Evolutionary conservation across 2,329 filamentous ascomycete species (phyloP).

Genomic region (Meredithiella fracta): DNA sequence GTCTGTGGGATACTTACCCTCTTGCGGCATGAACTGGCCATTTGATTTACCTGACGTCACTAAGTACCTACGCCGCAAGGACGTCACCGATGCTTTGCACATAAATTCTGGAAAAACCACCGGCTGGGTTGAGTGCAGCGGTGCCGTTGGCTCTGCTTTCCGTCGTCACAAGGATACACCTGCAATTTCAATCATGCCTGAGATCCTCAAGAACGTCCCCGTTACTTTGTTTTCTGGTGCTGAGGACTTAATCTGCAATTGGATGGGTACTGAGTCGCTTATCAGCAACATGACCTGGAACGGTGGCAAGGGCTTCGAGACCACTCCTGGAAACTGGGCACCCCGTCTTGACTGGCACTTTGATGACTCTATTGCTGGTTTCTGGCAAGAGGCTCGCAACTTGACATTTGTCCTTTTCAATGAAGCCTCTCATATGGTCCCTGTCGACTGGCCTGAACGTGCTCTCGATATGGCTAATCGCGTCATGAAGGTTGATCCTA

Average conservation of each 20-base stretch:
- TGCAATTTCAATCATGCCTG: slow-evolving; percentile 58
- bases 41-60: slow-evolving; percentile 63
- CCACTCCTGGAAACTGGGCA: slow-evolving; percentile 72
- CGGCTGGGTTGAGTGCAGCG: slow-evolving; percentile 84
- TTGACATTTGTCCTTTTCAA: slow-evolving; percentile 90
- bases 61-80: slow-evolving; percentile 68
- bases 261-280: slow-evolving; percentile 79
- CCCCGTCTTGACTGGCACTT: slow-evolving; percentile 91
- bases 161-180: slow-evolving; percentile 53
- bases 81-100: slow-evolving; percentile 67
- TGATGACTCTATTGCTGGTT: slow-evolving; percentile 70
- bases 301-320: slow-evolving; percentile 78
- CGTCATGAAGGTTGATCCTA: slow-evolving; percentile 87
- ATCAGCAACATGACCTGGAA: slow-evolving; percentile 89
- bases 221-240: slow-evolving; percentile 84
- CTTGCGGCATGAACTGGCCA: slow-evolving; percentile 97
- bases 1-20: slow-evolving; percentile 64
- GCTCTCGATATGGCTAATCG: slow-evolving; percentile 93
- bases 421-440: slow-evolving; percentile 96
- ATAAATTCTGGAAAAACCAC: slow-evolving; percentile 66
- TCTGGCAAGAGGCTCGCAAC: slow-evolving; percentile 90
- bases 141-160: slow-evolving; percentile 60
- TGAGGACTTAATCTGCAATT: slow-evolving; percentile 92
- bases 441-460: slow-evolving; percentile 76
- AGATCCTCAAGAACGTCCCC: slow-evolving; percentile 58